Base-by-base conservation (phyloP, 768 basidiomycete genomes). In the Termitomyces sp. region DNA sequence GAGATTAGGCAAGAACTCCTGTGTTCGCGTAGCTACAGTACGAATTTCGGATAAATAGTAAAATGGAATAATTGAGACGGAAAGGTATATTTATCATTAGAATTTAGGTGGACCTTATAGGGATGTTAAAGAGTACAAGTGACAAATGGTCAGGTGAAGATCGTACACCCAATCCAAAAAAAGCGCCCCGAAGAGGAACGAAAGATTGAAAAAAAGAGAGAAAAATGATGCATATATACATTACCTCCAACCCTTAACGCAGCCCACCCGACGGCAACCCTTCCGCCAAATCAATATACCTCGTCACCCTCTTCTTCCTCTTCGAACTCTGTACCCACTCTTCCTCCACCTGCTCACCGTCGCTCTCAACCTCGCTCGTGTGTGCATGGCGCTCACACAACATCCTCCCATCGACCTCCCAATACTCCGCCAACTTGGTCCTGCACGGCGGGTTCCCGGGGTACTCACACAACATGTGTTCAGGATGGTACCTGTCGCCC, bases 391-490 rank as follows among this genome's bases (percentile, higher is more conserved):
- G 74, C 74, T 96, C 94, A 68, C 94, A 96, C 55, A 92, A 74
- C 86, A 92, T 92, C 72, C 83, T 75, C 26, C 87, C 84, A 63
- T 90, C 92, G 5, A 94, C 79, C 69, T 96, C 94, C 85, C 88
- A 97, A 66, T 97, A 97, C 67, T 95, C 90, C 60, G 80, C 85
- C 61, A 88, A 73, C 55, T 72, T 78, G 73, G 81, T 83, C 57
- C 71, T 73, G 74, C 88, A 82, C 44, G 65, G 67, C 18, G 73
- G 72, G 58, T 70, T 62, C 51, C 79, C 74, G 31, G 79, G 76
- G 65, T 85, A 81, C 72, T 95, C 92, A 71, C 94, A 97, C 28
- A 83, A 75, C 66, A 97, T 81, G 69, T 94, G 93, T 58, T 91
- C 90, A 5, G 93, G 91, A 69, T 96, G 94, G 73, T 88, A 96